Evolutionary conservation across 169 alveolate species (phyloP), one percentile per base, ranked within the genome.

Genomic region (Neospora caninum): DNA sequence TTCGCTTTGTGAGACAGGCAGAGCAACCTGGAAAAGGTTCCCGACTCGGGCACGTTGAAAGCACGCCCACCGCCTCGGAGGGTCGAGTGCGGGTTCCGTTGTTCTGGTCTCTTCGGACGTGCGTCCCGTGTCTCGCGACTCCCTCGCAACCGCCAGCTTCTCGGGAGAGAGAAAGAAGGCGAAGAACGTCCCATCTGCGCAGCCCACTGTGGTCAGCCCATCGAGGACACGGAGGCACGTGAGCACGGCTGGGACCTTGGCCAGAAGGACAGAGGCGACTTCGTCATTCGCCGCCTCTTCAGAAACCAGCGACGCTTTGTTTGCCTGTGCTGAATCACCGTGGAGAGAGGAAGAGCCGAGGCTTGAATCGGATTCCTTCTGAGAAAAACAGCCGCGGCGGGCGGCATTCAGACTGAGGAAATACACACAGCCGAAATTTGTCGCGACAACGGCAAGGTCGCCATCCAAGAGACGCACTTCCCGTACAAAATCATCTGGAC

Each of bases 191-290:
- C 89, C 89, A 25, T 82, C 89, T 31, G 89, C 89, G 38, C 89
- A 82, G 6, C 89, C 89, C 29, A 29, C n/a, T 0, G 69, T 31
- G 25, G 39, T 34, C 38, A 38, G 36, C 34, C 41, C 53, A 49
- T 82, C 89, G 41, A 82, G 43, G 69, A 41, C 89, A 31, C 89
- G 89, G 41, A 82, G 54, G 25, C 69, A 82, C 53, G 89, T 82
- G 41, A 82, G 34, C 41, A 82, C 89, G 1, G 41, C 89, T 0
- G 54, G 54, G 31, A 43, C 53, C n/a, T 38, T 22, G 69, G 25
- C 89, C 34, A 82, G 89, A 36, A 73, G 84, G 13, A 73, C 1
- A 0, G 84, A 22, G 45, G 84, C 84, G 43, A 9, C 39, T 18
- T 73, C 43, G 42, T 22, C 84, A 13, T 73, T 13, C 16, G 16